These are phyloP conservation scores for Pezicula neosporulosa DNA, from an alignment of 2,329 filamentous ascomycete species.

Conservation along the genomic window DNA sequence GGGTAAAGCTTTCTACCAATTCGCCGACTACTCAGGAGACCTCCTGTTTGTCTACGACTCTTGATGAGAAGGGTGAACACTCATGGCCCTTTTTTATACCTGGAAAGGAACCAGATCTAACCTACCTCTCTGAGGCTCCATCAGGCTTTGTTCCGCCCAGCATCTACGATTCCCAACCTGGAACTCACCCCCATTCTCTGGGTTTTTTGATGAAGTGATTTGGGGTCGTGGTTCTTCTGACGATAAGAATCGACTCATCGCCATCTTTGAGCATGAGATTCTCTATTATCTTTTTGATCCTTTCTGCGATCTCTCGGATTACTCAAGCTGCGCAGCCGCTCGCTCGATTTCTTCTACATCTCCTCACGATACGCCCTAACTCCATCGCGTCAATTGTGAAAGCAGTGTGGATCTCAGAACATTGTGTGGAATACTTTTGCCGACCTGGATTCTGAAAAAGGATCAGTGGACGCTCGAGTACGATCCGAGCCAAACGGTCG, in stretches of 20 bases:
- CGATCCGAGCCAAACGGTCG: slow-evolving; percentile 55
- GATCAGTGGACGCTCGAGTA: slow-evolving; percentile 55
- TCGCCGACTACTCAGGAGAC: slow-evolving; percentile 44
- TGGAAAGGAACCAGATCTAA: slow-evolving; percentile 48
- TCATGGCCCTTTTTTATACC: slow-evolving; percentile 57
- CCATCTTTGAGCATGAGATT: slow-evolving; percentile 48
- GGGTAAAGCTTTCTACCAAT: slow-evolving; percentile 49
- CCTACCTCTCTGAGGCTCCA: slow-evolving; percentile 49
- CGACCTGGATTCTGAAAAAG: slow-evolving; percentile 56
- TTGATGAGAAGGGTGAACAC: slow-evolving; percentile 54
- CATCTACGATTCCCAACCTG: slow-evolving; percentile 34
- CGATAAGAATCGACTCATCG: slow-evolving; percentile 52
- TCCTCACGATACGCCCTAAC: slow-evolving; percentile 48
- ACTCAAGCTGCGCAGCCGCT: no score
- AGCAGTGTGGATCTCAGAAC: slow-evolving; percentile 50
- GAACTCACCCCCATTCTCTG: slow-evolving; percentile 51
- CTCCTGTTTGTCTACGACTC: slow-evolving; percentile 41
- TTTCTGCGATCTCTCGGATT: no score
- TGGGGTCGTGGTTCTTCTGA: slow-evolving; percentile 51
- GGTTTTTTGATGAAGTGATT: slow-evolving; percentile 47
- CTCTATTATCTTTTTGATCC: no score
- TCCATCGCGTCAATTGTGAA: slow-evolving; percentile 58
- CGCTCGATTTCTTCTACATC: slow-evolving; percentile 45
- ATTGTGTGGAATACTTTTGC: slow-evolving; percentile 44
- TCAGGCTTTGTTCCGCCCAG: slow-evolving; percentile 50